A percentile compares a stretch with the other conserved stretches of the same genome.
These are phyloP conservation scores for Malus sieversii DNA, from an alignment of 306 rosid genomes.

Conservation along the genomic window DNA sequence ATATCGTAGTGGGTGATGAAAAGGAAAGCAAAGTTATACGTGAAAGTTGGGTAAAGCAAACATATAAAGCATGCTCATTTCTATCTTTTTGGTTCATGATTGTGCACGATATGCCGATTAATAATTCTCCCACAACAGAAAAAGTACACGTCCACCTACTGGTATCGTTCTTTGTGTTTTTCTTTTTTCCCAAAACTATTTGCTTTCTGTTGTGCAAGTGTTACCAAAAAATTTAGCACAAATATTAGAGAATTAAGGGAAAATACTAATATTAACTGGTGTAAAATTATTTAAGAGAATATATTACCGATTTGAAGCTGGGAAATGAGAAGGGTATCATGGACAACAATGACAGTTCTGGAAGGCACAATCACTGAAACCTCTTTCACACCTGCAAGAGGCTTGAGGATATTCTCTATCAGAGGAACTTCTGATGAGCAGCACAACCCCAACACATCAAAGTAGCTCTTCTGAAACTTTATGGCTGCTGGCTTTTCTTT, in stretches of 20 bases:
- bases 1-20: not conserved
- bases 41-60: not conserved
- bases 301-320: slow-evolving; percentile 72
- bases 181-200: not conserved
- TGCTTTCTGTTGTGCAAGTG: not conserved
- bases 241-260: not conserved
- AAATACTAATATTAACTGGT: not conserved
- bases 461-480: slow-evolving; percentile 63
- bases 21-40: not conserved
- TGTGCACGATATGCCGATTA: not conserved
- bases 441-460: slow-evolving; percentile 82
- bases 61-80: not conserved
- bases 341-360: slow-evolving; percentile 77
- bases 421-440: slow-evolving; percentile 82
- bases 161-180: not conserved
- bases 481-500: slow-evolving; percentile 9
- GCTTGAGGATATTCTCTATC: slow-evolving; percentile 56
- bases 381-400: slow-evolving; percentile 62
- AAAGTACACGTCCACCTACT: not conserved
- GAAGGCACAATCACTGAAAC: slow-evolving; percentile 65
- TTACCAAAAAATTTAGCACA: not conserved
- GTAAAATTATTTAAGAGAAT: not conserved
- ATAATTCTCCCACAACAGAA: not conserved
- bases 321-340: slow-evolving; percentile 57
- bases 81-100: not conserved